These are phyloP conservation scores for Zasmidium citrigriseum DNA, from an alignment of 2,329 filamentous ascomycete genomes.

Conservation along the genomic window DNA sequence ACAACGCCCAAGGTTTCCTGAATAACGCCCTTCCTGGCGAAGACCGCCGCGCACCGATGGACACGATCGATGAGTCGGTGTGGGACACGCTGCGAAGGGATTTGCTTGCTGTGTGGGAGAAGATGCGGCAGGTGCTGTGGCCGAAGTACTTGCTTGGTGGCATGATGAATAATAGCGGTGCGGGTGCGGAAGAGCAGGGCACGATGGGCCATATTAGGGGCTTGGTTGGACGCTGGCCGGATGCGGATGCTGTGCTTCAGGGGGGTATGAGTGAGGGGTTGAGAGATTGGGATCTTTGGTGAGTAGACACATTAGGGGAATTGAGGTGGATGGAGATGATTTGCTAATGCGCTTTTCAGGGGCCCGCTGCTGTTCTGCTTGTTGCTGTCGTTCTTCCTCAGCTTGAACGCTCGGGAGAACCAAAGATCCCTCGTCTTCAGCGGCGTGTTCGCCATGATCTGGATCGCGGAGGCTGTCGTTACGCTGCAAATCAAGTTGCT, in stretches of 20 bases:
- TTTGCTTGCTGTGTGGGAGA: slow-evolving; percentile 90
- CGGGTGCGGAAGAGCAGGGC: slow-evolving; percentile 52
- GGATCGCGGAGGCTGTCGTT: slow-evolving; percentile 94
- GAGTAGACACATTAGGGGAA: slow-evolving; percentile 26
- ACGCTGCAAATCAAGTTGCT: slow-evolving; percentile 97
- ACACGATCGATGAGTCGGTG: slow-evolving; percentile 95
- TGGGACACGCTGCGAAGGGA: slow-evolving; percentile 97
- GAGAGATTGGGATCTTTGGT: slow-evolving; percentile 95
- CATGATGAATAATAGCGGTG: slow-evolving; percentile 60
- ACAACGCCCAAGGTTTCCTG: slow-evolving; percentile 75
- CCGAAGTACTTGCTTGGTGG: slow-evolving; percentile 86
- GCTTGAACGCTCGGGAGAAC: slow-evolving; percentile 73
- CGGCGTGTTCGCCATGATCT: slow-evolving; percentile 93
- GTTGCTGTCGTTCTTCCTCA: slow-evolving; percentile 82
- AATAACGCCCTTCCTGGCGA: slow-evolving; percentile 90
- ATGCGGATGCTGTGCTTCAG: slow-evolving; percentile 66
- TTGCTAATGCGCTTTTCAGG: slow-evolving; percentile 49
- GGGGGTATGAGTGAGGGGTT: slow-evolving; percentile 83
- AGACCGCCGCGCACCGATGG: slow-evolving; percentile 83
- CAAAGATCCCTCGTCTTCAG: slow-evolving; percentile 92
- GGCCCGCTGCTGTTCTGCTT: slow-evolving; percentile 94
- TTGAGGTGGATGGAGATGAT: background rate
- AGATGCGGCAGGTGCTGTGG: slow-evolving; percentile 96
- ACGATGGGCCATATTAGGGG: slow-evolving; percentile 53
- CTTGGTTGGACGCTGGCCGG: slow-evolving; percentile 65